phyloP scores from a whole-genome alignment of 1,284 basidiomycete species.

The Thecaphora frezii region DNA sequence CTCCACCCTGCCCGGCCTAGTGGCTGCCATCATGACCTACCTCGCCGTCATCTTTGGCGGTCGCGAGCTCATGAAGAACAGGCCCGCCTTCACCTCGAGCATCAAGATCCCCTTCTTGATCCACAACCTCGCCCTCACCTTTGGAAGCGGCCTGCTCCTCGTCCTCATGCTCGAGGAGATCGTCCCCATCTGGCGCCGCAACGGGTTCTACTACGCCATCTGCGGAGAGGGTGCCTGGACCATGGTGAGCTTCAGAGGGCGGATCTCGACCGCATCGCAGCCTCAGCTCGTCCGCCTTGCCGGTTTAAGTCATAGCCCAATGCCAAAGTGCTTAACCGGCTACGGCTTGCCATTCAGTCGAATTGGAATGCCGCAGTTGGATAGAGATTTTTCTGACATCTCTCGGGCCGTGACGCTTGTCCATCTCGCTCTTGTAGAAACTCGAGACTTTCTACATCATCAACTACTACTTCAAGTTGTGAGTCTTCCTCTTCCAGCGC shows the following conservation, averaged over 20 bases:
- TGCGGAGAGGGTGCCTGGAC: slow-evolving; percentile 82
- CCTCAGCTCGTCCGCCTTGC: too few relatives aligned
- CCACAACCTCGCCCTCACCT: slow-evolving; percentile 85
- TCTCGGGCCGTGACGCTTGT: not conserved
- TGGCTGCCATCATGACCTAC: slow-evolving; percentile 71
- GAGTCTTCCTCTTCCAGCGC: not conserved
- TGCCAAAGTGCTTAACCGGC: too few relatives aligned
- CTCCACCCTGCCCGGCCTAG: slow-evolving; percentile 39
- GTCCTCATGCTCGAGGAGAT: slow-evolving; percentile 78
- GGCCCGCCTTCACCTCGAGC: slow-evolving; percentile 64
- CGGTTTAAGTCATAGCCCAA: too few relatives aligned
- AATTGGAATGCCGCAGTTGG: too few relatives aligned
- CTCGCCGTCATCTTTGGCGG: slow-evolving; percentile 85
- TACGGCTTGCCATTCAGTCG: too few relatives aligned
- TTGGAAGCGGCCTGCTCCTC: slow-evolving; percentile 79
- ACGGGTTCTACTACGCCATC: slow-evolving; percentile 66
- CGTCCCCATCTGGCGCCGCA: slow-evolving; percentile 32
- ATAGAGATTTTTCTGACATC: too few relatives aligned
- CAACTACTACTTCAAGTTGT: slow-evolving; percentile 70
- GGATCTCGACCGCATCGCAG: too few relatives aligned
- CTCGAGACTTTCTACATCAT: slow-evolving; percentile 80
- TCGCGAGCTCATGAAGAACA: slow-evolving; percentile 75
- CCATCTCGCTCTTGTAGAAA: slow-evolving; percentile 7
- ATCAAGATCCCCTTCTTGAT: slow-evolving; percentile 79
- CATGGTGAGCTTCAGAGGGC: slow-evolving; percentile 5